Base-by-base conservation (phyloP, 306 rosid species). In the Castanospermum australe region DNA sequence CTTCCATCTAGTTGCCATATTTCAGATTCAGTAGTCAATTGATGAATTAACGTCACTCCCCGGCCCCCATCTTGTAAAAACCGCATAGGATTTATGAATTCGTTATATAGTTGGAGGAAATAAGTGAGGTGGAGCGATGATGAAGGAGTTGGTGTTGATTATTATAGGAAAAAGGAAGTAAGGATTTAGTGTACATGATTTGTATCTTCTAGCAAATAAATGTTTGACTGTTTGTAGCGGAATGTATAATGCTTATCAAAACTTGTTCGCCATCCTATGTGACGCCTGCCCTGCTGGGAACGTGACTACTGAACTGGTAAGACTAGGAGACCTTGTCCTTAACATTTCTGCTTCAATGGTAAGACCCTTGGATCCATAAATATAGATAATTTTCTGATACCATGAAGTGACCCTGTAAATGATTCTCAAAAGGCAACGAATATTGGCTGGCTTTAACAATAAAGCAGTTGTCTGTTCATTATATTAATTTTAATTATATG, bases 1-100 rank as follows among this genome's bases (percentile, higher is more conserved):
- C 77, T 36, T 51, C 50, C 52, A 21, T 71, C 57, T 39, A 56
- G 74, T 73, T 72, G 82, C 83, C 61, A 17, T 55, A 60, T 66
- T 68, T 60, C 39, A 59, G 66, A 67, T 30, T 44, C 68, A 73
- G 36, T 57, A 36, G 24, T 61, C 42, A 14, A 10, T 15, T 14
- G 42, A 61, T 61, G 67, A 61, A 61, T n/a, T 33, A 41, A 5
- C 45, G n/a, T 39, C 17, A 18, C 51, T 9, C 3, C 17, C 71
- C 13, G 17, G n/a, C n/a, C 15, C 5, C 12, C 30, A 32, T 60
- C 50, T 64, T 64, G n/a, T n/a, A n/a, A n/a, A 4, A 42, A n/a
- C 50, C 32, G 13, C 60, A 44, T 2, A 28, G 76, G 22, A 56
- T 44, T 73, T 41, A 62, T 7, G 66, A 11, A 61, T 73, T 74